Conservation (phyloP, 176 grass and related monocot species). For the Carex myosuroides region DNA sequence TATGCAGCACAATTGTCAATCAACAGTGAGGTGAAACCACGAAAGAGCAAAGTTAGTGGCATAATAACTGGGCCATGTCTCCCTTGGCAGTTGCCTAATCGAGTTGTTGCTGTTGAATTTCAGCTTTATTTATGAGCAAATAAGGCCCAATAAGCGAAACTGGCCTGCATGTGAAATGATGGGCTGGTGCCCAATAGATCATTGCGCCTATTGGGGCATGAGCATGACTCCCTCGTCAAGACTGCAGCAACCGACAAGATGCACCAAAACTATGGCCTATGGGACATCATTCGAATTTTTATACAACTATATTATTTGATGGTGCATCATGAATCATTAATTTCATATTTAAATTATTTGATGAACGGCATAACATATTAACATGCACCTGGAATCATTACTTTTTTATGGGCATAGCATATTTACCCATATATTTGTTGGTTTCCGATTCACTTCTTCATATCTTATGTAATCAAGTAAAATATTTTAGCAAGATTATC, state of each 20-base stretch:
- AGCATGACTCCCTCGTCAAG: not conserved
- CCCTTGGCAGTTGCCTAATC: not conserved
- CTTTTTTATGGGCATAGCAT: too few relatives aligned
- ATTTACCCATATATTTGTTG: too few relatives aligned
- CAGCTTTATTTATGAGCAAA: not conserved
- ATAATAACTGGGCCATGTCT: not conserved
- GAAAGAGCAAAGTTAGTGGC: not conserved
- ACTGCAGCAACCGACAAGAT: not conserved
- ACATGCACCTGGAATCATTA: too few relatives aligned
- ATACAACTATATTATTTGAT: too few relatives aligned
- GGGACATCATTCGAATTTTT: too few relatives aligned
- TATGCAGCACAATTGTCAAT: not conserved
- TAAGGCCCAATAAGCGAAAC: not conserved
- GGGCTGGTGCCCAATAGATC: not conserved
- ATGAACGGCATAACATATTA: too few relatives aligned
- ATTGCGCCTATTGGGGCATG: not conserved
- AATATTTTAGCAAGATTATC: too few relatives aligned
- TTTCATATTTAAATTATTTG: too few relatives aligned
- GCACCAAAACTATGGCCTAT: too few relatives aligned
- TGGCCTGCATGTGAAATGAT: not conserved
- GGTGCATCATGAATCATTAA: too few relatives aligned
- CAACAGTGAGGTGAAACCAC: constrained; percentile 4
- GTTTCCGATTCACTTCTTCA: too few relatives aligned
- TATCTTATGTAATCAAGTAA: too few relatives aligned
- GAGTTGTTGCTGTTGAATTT: not conserved